These are phyloP conservation scores for Citrus sp. DNA, from an alignment of 345 rosid species.

Conservation along the genomic window DNA sequence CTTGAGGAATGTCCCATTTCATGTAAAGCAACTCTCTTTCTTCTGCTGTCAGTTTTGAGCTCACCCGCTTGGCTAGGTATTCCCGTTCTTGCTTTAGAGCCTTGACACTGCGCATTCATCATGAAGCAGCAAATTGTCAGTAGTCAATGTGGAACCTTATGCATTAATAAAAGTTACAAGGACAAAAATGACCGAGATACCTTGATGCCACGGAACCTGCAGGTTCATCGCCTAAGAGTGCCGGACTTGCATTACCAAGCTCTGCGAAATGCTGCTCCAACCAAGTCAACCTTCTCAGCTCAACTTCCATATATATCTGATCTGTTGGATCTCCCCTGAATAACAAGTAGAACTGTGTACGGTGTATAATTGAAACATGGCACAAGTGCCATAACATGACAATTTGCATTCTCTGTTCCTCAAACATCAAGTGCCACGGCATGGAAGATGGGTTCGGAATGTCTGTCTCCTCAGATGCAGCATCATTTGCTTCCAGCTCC, in stretches of 20 bases:
- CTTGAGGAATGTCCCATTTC: conserved; percentile 84
- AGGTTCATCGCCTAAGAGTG: conserved; percentile 87
- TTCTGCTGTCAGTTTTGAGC: conserved; percentile 61
- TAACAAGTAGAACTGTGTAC: conserved; percentile 80
- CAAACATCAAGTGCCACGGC: conserved; percentile 68
- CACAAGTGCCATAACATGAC: conserved; percentile 97
- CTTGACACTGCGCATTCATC: conserved; percentile 53
- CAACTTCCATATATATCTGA: conserved; percentile 92
- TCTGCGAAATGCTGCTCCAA: conserved; percentile 91
- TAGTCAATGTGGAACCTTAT: neutral
- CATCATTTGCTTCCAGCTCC: conserved; percentile 71
- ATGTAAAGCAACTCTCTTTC: conserved; percentile 74
- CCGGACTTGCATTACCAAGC: conserved; percentile 96
- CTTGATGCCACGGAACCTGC: conserved; percentile 84
- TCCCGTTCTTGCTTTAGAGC: conserved; percentile 91
- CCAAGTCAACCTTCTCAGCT: conserved; percentile 82
- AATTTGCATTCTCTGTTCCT: conserved; percentile 83
- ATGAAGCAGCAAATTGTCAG: neutral
- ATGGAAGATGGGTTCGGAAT: conserved; percentile 45
- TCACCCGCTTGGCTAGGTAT: conserved; percentile 77
- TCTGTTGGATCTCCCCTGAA: conserved; percentile 82
- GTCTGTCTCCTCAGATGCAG: conserved; percentile 37
- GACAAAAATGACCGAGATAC: conserved; percentile 23
- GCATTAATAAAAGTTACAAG: neutral
- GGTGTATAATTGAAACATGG: conserved; percentile 86